Evolutionary conservation across 768 basidiomycete species (phyloP).

Genomic region (Dictyophora rubrovolvata): DNA sequence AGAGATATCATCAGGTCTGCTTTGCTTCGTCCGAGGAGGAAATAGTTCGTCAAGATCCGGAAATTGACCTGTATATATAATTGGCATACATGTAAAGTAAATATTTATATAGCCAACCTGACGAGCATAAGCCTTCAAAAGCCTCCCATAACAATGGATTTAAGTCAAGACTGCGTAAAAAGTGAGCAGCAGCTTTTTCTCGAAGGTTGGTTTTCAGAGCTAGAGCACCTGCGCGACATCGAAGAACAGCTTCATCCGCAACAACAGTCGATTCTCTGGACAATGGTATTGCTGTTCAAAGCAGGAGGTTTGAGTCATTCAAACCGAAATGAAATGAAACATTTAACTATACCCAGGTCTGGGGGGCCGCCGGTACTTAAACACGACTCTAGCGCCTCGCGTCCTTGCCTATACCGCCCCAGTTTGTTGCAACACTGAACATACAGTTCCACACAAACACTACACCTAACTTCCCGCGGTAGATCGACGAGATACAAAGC

Average conservation of each 20-base stretch:
- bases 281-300: neutral
- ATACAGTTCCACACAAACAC: slow-evolving; percentile 71
- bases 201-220: slow-evolving; percentile 72
- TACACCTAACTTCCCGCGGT: slow-evolving; percentile 50
- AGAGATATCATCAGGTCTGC: slow-evolving; percentile 39
- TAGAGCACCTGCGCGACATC: slow-evolving; percentile 67
- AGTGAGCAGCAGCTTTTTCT: slow-evolving; percentile 62
- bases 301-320: neutral
- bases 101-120: slow-evolving; percentile 42
- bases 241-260: slow-evolving; percentile 62
- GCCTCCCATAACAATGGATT: slow-evolving; percentile 90
- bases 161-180: slow-evolving; percentile 55
- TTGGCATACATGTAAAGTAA: slow-evolving; percentile 6
- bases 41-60: slow-evolving; percentile 67
- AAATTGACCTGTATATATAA: slow-evolving; percentile 40
- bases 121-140: slow-evolving; percentile 73
- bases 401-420: slow-evolving; percentile 68
- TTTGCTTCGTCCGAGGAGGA: slow-evolving; percentile 49
- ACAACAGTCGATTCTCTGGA: slow-evolving; percentile 36
- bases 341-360: neutral
- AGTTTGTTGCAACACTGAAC: slow-evolving; percentile 63
- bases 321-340: neutral
- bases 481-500: slow-evolving; percentile 62
- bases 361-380: slow-evolving; percentile 18
- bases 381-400: slow-evolving; percentile 58